Base-by-base conservation (phyloP, 768 basidiomycete genomes). In the Xerocomellus chrysenteron region DNA sequence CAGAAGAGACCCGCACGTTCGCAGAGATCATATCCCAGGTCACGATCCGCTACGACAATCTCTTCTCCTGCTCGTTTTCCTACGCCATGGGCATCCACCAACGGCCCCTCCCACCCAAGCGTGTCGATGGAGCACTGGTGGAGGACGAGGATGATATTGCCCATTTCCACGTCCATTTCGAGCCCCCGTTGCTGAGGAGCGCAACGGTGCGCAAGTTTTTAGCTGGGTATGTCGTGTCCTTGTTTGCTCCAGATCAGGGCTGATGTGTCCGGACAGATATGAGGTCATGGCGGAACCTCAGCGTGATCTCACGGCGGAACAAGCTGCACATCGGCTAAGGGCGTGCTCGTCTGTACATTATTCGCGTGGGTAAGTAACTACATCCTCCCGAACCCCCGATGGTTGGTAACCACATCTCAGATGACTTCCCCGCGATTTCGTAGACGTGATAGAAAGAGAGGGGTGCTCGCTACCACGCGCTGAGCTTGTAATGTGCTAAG, bases 11-110 rank as follows among this genome's bases (percentile, higher is more conserved):
- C 60, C 52, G 59, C 0, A 73, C 86, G 10, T 82, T 92, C 36
- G 89, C 93, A 0, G 75, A 83, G 33, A 79, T 88, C n/a, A 66
- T 96, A 19, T 84, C 82, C 37, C 72, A 73, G 4, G 67, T 90
- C 30, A 86, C 87, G 8, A 81, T 78, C 52, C 82, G 83, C 50
- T 92, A 90, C 61, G 90, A 90, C 65, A 90, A 88, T 64, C 74
- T 93, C 32, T 93, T 93, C 68, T 80, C 80, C 7, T 93, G 90
- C 68, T 88, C 92, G 0, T 97, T 96, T 72, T 88, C 92, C 1
- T 97, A 96, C 70, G 94, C 91, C 8, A 94, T 96, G 92, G 94
- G 94, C 36, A 82, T 96, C 46, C 94, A 96, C 67, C 94, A 97
- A 69, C 81, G 87, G 2, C 89, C 92, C 6, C 65, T 83, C 3